Conservation (phyloP, 129 eudicot genomes). For the Lonicera japonica region DNA sequence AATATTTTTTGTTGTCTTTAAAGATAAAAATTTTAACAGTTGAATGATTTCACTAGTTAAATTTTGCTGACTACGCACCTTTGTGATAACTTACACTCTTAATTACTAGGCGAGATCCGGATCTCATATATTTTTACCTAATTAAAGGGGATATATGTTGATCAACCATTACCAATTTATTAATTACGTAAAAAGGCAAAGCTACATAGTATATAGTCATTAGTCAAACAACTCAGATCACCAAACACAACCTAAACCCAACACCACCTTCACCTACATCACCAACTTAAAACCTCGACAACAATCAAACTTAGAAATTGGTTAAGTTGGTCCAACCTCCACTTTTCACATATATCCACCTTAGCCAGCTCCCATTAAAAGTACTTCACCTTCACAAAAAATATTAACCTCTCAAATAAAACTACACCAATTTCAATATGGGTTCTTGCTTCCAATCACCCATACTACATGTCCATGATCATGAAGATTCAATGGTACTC, state of each 20-base stretch:
- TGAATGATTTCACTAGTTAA: too few relatives aligned
- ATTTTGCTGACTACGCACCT: too few relatives aligned
- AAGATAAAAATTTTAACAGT: too few relatives aligned
- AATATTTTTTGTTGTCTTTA: too few relatives aligned
- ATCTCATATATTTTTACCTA: too few relatives aligned
- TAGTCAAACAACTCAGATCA: conserved; percentile 4
- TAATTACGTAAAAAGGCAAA: too few relatives aligned
- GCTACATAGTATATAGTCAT: too few relatives aligned
- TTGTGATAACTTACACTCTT: too few relatives aligned
- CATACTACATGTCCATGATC: too few relatives aligned
- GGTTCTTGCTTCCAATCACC: conserved; percentile 43
- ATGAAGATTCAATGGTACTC: conserved; percentile 68
- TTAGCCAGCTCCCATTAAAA: not conserved
- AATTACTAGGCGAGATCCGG: too few relatives aligned
- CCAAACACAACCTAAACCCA: conserved; percentile 6
- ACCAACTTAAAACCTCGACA: not conserved
- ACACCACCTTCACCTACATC: conserved; percentile 5
- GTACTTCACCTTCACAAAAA: not conserved
- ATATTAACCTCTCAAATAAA: not conserved
- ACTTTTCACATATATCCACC: not conserved
- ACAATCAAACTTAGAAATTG: not conserved
- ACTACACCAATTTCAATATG: conserved; percentile 29
- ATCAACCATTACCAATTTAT: too few relatives aligned
- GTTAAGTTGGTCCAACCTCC: conserved; percentile 15
- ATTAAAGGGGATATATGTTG: too few relatives aligned